Base-by-base conservation (phyloP, 305 asterid genomes). In the Fraxinus ornus region DNA sequence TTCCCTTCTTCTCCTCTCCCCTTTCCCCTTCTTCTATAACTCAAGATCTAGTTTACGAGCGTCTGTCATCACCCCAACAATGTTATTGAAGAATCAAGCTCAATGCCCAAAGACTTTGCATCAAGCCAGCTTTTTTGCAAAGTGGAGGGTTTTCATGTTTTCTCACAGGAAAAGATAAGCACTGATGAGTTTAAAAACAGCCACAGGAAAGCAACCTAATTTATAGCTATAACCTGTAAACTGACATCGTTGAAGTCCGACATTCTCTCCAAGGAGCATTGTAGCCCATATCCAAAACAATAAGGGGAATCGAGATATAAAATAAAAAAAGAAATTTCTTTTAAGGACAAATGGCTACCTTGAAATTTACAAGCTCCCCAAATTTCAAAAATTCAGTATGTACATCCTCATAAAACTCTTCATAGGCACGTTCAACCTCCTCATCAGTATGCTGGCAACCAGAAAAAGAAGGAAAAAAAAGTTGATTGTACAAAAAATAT, bases 361-460 rank as follows among this genome's bases (percentile, higher is more conserved):
- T 96, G 90, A 96, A 93, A 91, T 96, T 96, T 64, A 94, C 86
- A 78, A 96, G 90, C 89, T 93, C 99, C 81, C 99, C 99, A 64
- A 92, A 96, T 88, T 94, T 96, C 93, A 94, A 87, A 85, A 96
- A 94, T 82, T 96, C 98, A 19, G 99, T 94, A 86, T 96, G 99
- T 81, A 96, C 99, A 77, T 96, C 98, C 91, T 96, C 98, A 79
- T 96, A 96, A 81, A 94, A 96, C 86, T 94, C 99, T 91, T 96
- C 99, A 83, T 91, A 96, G 83, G 94, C 89, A 81, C 37, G 90
- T 62, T 96, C 98, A 80, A 91, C 95, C 86, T 96, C 99, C 90
- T 96, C 99, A 36, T 96, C 98, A 37, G 98, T 91, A 86, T 85
- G 78, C 99, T 96, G 98, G 83, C 78, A 80, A 86, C 85, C 81